A percentile compares a stretch with the other conserved stretches of the same genome.
Conservation (phyloP, 768 basidiomycete genomes). For the Serendipita sp. region DNA sequence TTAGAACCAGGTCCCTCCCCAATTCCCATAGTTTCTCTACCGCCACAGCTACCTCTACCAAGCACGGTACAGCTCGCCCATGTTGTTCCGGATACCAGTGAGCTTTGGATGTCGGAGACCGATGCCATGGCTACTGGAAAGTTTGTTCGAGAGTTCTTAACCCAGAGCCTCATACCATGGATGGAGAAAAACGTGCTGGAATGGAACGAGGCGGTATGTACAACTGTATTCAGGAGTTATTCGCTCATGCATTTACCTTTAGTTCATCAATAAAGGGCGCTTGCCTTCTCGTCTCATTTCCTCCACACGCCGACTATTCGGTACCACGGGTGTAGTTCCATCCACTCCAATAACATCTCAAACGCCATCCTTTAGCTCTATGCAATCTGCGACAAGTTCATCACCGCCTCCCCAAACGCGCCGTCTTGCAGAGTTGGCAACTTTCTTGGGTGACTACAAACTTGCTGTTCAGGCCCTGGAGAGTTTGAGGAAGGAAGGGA, state of each 20-base stretch:
- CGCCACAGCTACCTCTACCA: constrained; percentile 48
- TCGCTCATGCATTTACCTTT: not conserved
- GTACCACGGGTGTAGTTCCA: constrained; percentile 28
- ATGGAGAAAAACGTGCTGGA: constrained; percentile 90
- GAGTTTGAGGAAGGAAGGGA: constrained; percentile 55
- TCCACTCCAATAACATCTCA: constrained; percentile 16
- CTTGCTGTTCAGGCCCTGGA: constrained; percentile 78
- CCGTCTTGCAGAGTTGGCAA: constrained; percentile 90
- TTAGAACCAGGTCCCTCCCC: constrained; percentile 17
- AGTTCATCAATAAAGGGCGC: constrained; percentile 60
- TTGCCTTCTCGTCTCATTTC: constrained; percentile 76
- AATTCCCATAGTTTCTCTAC: constrained; percentile 25
- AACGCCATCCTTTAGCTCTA: not conserved
- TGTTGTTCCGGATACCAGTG: constrained; percentile 36
- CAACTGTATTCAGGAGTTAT: not conserved
- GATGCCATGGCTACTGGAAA: constrained; percentile 62
- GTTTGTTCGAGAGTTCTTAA: constrained; percentile 75
- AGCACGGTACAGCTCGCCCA: constrained; percentile 51
- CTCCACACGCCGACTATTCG: constrained; percentile 71
- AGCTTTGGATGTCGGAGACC: constrained; percentile 40
- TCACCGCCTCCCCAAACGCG: constrained; percentile 52
- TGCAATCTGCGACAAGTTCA: constrained; percentile 9
- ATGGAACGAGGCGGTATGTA: constrained; percentile 72
- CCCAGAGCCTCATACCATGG: constrained; percentile 84
- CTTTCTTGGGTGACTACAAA: constrained; percentile 79